phyloP scores from a whole-genome alignment of 2,329 filamentous ascomycete genomes.

The Bipolaris victoriae region DNA sequence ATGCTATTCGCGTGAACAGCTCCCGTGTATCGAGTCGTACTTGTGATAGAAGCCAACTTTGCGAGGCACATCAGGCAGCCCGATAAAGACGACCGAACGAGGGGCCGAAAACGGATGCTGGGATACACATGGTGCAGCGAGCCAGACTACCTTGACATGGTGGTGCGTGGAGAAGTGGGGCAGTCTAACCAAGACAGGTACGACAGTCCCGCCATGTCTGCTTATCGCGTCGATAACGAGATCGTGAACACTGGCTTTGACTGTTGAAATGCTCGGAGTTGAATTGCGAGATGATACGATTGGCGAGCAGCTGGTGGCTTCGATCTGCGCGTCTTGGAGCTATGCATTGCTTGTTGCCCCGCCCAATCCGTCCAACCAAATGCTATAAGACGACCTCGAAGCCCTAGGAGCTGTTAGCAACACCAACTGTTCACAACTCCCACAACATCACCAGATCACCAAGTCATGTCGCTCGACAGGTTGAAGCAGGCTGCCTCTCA shows the following conservation, averaged over 20 bases:
- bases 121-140: constrained; percentile 15
- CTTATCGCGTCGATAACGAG: constrained; percentile 22
- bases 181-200: constrained; percentile 10
- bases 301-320: constrained; percentile 6
- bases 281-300: constrained; percentile 2
- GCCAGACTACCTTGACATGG: constrained; percentile 6
- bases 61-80: neutral
- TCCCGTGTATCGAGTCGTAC: neutral
- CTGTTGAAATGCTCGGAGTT: constrained; percentile 7
- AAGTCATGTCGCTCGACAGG: constrained; percentile 66
- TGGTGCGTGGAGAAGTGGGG: constrained; percentile 18
- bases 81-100: neutral
- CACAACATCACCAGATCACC: constrained; percentile 39
- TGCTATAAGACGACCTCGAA: constrained; percentile 33
- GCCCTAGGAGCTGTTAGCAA: neutral
- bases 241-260: constrained; percentile 6
- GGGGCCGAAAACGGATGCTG: constrained; percentile 10
- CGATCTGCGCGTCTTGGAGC: neutral
- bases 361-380: neutral
- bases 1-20: neutral
- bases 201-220: constrained; percentile 13
- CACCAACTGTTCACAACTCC: constrained; percentile 1
- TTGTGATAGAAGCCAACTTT: neutral
- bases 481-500: constrained; percentile 69
- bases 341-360: constrained; percentile 1